Base-by-base conservation (phyloP, 2,329 filamentous ascomycete genomes). In the Alternaria burnsii region DNA sequence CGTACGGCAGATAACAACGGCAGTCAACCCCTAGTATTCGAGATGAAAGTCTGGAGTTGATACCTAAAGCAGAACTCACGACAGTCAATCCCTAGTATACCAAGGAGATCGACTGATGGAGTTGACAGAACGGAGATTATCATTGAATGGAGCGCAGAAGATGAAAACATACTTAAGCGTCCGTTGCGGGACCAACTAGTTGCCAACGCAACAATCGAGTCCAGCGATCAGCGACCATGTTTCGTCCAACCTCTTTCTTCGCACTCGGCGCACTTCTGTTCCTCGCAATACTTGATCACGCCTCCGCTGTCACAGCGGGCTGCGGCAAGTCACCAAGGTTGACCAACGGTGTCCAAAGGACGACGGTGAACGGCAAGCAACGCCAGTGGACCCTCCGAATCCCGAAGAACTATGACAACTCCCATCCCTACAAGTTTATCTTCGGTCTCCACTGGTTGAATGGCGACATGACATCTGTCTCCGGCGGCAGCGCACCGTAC, bases 381-480 rank as follows among this genome's bases (percentile, higher is more conserved):
- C 65, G 67, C 18, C 56, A 50, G 40, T 69, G 48, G 44, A 68
- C 56, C 30, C 50, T 69, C 8, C 58, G 59, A 4, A 53, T 81
- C 9, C 80, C 81, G 5, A 68, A 71, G 22, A 75, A 77, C 68
- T 83, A 83, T 68, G 71, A 83, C 64, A 69, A 68, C 42, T 76
- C 62, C 59, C 73, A 72, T 24, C 72, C 75, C 1, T 79, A 83
- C 67, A 76, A 76, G 40, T 73, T 83, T 36, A 78, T 84, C 58
- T 82, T 82, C 62, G 76, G 73, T 22, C 70, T 78, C 47, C 82
- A 84, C 69, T 78, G 75, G 71, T 77, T 79, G 38, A 74, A 75
- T 53, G 80, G 80, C 54, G 66, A 82, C 41, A 70, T 74, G 36
- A 74, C 70, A 11, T 66, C 81, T 36, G 76, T 81, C 59, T 61